These are phyloP conservation scores for Rhodosorus marinus DNA, from an alignment of 23 red algal species.

Conservation along the genomic window DNA sequence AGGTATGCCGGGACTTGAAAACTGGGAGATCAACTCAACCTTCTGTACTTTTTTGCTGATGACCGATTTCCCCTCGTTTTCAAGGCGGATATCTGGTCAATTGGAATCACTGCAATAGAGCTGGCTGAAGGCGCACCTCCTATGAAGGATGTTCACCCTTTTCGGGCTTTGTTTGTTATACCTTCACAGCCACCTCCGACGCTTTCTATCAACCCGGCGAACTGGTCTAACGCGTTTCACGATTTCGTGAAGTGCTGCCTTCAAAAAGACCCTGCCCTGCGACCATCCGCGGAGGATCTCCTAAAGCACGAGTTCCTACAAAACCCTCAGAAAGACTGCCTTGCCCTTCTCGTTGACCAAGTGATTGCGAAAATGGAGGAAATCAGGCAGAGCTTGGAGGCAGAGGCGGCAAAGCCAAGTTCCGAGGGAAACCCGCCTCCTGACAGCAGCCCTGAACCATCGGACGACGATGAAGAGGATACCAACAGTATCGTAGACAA, in stretches of 20 bases:
- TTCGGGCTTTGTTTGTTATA: constrained; percentile 7
- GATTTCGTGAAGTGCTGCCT: neutral
- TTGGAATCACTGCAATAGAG: constrained; percentile 10
- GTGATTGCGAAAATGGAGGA: too few relatives aligned
- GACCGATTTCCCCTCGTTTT: too few relatives aligned
- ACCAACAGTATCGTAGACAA: too few relatives aligned
- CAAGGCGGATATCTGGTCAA: constrained; percentile 15
- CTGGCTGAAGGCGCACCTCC: constrained; percentile 5
- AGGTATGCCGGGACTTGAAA: too few relatives aligned
- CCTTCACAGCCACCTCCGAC: neutral
- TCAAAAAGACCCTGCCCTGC: neutral
- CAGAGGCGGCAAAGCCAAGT: too few relatives aligned
- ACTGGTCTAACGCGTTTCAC: neutral
- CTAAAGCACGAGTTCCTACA: neutral
- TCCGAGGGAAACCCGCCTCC: too few relatives aligned
- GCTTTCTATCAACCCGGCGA: neutral
- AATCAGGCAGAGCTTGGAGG: too few relatives aligned
- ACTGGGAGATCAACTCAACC: too few relatives aligned
- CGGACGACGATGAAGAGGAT: too few relatives aligned
- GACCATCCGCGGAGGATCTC: neutral
- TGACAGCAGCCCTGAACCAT: too few relatives aligned
- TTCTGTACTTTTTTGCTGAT: too few relatives aligned
- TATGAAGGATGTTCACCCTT: neutral
- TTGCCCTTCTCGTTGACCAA: too few relatives aligned
- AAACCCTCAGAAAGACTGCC: neutral